Conservation (phyloP, 83 land plant genomes). For the Picea engelmannii region DNA sequence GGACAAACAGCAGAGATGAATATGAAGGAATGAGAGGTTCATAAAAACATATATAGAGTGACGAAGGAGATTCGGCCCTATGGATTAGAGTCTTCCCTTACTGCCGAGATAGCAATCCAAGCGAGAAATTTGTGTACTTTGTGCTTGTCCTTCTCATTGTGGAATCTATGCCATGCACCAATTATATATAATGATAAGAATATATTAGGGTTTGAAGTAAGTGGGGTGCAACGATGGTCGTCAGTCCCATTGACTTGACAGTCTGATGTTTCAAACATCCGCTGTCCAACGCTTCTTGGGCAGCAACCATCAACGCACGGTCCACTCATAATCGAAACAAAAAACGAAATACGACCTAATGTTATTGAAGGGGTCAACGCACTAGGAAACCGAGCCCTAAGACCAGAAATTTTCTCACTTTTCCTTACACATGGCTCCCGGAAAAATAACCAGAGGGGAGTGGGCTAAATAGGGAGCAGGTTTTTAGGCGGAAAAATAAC, state of each 20-base stretch:
- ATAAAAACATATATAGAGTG: constrained; percentile 8
- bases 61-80: constrained; percentile 3
- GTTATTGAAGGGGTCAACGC: too few relatives aligned
- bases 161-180: neutral
- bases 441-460: too few relatives aligned
- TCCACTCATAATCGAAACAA: too few relatives aligned
- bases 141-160: neutral
- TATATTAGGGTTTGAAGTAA: neutral
- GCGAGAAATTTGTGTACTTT: neutral
- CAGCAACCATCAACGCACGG: neutral
- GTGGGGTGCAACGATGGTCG: constrained; percentile 12
- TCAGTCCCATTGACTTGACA: neutral
- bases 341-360: too few relatives aligned
- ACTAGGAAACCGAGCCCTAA: too few relatives aligned
- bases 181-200: neutral
- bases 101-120: neutral
- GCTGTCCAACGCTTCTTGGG: neutral
- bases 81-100: neutral
- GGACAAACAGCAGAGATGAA: too few relatives aligned
- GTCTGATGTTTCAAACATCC: neutral
- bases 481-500: too few relatives aligned
- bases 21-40: neutral
- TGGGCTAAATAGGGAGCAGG: too few relatives aligned
- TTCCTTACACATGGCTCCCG: too few relatives aligned
- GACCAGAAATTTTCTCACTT: too few relatives aligned